Conservation (phyloP, 805 yeast species). For the Candida boidinii region DNA sequence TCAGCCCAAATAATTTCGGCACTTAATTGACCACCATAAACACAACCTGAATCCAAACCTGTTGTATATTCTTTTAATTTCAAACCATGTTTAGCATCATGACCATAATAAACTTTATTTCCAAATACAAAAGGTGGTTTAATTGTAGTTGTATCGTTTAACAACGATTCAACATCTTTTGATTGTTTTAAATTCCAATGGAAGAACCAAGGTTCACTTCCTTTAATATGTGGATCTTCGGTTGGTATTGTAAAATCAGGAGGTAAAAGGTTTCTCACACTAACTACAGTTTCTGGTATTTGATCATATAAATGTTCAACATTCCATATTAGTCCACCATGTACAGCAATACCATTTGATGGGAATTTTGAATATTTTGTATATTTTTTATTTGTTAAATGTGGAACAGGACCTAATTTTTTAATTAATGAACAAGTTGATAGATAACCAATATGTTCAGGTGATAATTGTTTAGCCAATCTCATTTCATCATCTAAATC, state of each 20-base stretch:
- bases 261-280: conserved; percentile 60
- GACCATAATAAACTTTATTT: conserved; percentile 68
- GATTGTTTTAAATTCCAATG: conserved; percentile 17
- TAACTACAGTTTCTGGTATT: conserved; percentile 53
- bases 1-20: conserved; percentile 47
- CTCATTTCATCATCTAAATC: conserved; percentile 29
- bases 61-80: conserved; percentile 54
- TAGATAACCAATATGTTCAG: conserved; percentile 53
- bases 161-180: conserved; percentile 3
- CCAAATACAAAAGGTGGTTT: conserved; percentile 15
- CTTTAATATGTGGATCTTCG: conserved; percentile 26
- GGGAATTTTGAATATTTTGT: conserved; percentile 14
- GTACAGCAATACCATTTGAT: conserved; percentile 54
- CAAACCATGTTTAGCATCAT: conserved; percentile 76
- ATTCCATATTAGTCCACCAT: conserved; percentile 76
- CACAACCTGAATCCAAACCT: conserved; percentile 83
- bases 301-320: conserved; percentile 42
- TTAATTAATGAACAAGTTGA: conserved; percentile 58
- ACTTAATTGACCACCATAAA: conserved; percentile 58
- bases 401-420: conserved; percentile 52
- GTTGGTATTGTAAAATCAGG: conserved; percentile 55
- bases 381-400: conserved; percentile 21
- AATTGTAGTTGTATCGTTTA: not conserved
- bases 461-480: conserved; percentile 46
- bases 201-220: conserved; percentile 24